Evolutionary conservation across 2,329 filamentous ascomycete genomes (phyloP).

Genomic region (Pseudocercospora macadamiae): DNA sequence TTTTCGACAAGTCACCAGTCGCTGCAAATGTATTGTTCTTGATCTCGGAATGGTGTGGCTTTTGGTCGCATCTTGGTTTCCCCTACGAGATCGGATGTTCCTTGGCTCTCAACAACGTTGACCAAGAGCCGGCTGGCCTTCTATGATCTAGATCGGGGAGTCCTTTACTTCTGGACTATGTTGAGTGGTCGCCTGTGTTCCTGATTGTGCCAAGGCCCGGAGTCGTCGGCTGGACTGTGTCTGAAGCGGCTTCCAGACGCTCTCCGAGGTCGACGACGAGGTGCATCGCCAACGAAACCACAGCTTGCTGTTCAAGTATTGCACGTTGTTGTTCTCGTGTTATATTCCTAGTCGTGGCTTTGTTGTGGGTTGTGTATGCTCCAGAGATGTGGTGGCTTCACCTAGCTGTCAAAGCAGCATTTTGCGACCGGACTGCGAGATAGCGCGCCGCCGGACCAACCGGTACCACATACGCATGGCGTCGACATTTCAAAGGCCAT

Average conservation of each 20-base stretch:
- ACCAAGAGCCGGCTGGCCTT: no score
- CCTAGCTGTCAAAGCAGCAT: neutral
- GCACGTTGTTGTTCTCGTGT: neutral
- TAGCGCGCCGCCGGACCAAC: neutral
- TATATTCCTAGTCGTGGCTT: no score
- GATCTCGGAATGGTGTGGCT: neutral
- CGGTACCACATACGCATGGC: neutral
- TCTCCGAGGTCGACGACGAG: neutral
- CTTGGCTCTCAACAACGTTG: no score
- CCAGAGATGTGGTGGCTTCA: neutral
- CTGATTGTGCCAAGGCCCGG: neutral
- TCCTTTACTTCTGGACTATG: neutral
- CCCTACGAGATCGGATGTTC: no score
- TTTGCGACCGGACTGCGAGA: constrained; percentile 1
- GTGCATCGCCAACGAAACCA: neutral
- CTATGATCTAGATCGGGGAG: no score
- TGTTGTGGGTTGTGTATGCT: neutral
- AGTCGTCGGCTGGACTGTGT: neutral
- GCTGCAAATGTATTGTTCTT: neutral
- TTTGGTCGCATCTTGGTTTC: neutral
- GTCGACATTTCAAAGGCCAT: neutral
- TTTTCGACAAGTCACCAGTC: neutral
- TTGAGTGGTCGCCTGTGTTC: neutral
- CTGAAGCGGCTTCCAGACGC: neutral
- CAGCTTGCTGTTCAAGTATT: neutral